A percentile compares a stretch with the other conserved stretches of the same genome.
phyloP scores from a whole-genome alignment of 345 rosid genomes.

The Schrenkiella parvula region DNA sequence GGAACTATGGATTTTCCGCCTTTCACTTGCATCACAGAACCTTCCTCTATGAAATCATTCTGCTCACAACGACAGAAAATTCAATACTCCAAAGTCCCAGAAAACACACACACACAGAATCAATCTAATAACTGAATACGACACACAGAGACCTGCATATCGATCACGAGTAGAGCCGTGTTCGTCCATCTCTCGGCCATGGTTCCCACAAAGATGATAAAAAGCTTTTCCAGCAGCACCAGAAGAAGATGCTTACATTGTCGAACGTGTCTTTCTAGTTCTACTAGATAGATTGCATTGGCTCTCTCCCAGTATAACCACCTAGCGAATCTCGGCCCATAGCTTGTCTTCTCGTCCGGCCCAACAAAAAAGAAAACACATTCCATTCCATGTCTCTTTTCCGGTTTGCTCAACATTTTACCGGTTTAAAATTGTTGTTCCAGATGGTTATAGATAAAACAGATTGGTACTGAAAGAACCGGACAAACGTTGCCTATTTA shows the following conservation, averaged over 20 bases:
- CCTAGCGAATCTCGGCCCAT: neutral
- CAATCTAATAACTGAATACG: neutral
- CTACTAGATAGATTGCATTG: too few relatives aligned
- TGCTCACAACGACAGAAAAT: slow-evolving; percentile 17
- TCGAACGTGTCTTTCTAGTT: too few relatives aligned
- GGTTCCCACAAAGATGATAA: neutral
- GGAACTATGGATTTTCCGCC: slow-evolving; percentile 71
- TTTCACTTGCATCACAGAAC: slow-evolving; percentile 43
- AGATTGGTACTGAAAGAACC: neutral
- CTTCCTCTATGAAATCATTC: slow-evolving; percentile 69
- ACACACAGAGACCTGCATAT: slow-evolving; percentile 70
- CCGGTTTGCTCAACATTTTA: neutral
- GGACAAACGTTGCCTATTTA: neutral
- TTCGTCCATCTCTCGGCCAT: slow-evolving; percentile 62
- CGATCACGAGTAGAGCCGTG: slow-evolving; percentile 83
- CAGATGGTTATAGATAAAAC: neutral
- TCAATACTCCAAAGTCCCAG: neutral
- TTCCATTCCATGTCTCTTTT: neutral
- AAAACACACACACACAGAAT: neutral
- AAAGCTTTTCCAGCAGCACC: neutral
- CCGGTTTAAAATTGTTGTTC: neutral
- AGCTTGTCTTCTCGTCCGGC: neutral
- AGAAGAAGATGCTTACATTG: neutral
- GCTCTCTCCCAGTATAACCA: neutral
- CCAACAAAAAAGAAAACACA: neutral